Evolutionary conservation across 768 basidiomycete genomes (phyloP), one percentile per base, ranked within the genome.

Genomic region (Calocybe gangraenosa): DNA sequence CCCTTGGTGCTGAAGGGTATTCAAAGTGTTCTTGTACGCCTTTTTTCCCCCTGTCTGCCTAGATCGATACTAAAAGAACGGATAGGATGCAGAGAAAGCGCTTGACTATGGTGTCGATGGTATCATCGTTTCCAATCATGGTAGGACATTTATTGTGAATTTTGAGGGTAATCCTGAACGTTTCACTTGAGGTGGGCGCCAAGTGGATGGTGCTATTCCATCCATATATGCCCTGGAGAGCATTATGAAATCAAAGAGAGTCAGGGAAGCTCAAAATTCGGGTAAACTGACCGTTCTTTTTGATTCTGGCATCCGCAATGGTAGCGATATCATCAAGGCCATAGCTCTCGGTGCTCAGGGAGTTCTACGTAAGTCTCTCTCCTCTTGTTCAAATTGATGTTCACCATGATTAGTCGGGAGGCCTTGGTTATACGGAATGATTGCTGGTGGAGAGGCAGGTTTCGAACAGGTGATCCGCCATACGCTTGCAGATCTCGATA

Each of bases 341-440:
- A 64, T 93, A 21, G 90, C 90, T 1, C 70, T 94, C 0, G 91
- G 92, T 33, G 92, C 92, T 7, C 84, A 93, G 53, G 89, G 71
- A 7, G 81, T 93, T 13, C 61, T 92, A 15, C 69, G 81, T 89
- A 52, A 54, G 86, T 74, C 35, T 32, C 44, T 23, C 7, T 25
- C 18, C 31, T 44, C 11, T 28, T 28, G 6, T 28, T 11, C 25
- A 28, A 28, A 11, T 11, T 28, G 25, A 28, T 28, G n/a, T 28
- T 28, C 11, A 28, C 25, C 5, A 28, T 28, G 25, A 28, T 15
- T 49, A 88, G 84, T 90, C 23, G 87, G 76, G 18, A 76, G 87
- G n/a, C 83, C 84, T 8, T 82, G 75, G 69, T 68, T 90, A 51
- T 90, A 88, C 48, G 88, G 84, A 5, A 74, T 87, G 35, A 69